Conservation (phyloP, 306 rosid species). For the Pterocarpus macrocarpus region DNA sequence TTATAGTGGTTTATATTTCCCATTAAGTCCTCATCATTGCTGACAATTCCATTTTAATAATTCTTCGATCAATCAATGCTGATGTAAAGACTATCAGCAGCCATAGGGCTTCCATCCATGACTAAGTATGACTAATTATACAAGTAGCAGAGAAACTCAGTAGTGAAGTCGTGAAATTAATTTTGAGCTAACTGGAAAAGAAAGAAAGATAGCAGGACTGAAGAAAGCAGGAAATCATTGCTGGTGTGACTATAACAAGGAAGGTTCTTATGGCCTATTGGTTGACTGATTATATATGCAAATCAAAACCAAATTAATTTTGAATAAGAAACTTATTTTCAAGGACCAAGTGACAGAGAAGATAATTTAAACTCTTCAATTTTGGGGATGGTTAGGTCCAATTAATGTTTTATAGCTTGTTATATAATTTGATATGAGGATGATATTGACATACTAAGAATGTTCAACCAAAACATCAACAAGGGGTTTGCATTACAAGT, state of each 20-base stretch:
- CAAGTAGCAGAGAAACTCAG: not conserved
- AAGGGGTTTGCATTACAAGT: conserved; percentile 30
- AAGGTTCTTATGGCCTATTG: conserved; percentile 15
- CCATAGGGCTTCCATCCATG: not conserved
- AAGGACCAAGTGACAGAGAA: conserved; percentile 23
- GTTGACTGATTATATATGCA: not conserved
- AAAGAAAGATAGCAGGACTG: not conserved
- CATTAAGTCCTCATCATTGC: conserved; percentile 3
- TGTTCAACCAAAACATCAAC: conserved; percentile 30
- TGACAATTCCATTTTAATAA: conserved; percentile 24
- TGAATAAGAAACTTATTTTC: conserved; percentile 27
- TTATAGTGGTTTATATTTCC: conserved; percentile 13
- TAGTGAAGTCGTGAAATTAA: not conserved
- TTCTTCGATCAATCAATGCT: conserved; percentile 22
- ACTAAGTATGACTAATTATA: conserved; percentile 11
- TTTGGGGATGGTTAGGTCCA: not conserved
- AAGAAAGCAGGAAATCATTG: conserved; percentile 18
- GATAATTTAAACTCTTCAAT: conserved; percentile 21
- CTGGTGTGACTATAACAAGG: conserved; percentile 10
- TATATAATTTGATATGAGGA: conserved; percentile 18
- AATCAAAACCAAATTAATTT: conserved; percentile 25
- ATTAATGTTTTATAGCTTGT: conserved; percentile 14
- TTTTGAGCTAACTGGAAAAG: conserved; percentile 7
- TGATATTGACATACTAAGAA: conserved; percentile 8
- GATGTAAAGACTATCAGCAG: conserved; percentile 1